Base-by-base conservation (phyloP, 2,329 filamentous ascomycete species). In the Mycosphaerella sp. region DNA sequence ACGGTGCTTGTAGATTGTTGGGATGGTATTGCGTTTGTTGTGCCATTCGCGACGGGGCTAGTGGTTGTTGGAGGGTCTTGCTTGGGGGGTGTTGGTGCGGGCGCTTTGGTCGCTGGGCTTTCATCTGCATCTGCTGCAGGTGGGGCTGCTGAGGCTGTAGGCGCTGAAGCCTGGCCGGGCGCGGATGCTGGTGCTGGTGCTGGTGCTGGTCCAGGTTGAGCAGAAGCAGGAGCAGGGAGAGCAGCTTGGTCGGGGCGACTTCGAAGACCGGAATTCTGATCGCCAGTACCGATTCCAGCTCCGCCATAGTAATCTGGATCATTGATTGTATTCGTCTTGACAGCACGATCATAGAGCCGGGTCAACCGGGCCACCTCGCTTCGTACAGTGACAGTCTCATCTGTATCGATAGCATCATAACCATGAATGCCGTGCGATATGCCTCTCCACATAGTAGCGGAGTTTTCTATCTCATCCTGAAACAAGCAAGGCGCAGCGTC, bases 401-500 rank as follows among this genome's bases (percentile, higher is more conserved):
- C 71, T 2, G 68, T 72, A 45, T 73, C 71, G 37, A 75, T 72
- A 35, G 72, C 72, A 50, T 72, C 69, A 56, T 74, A 75, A 9
- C 72, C 72, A 49, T 75, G 71, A 9, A 69, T 63, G 2, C 64
- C 64, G n/a, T 64, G 64, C 30, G 64, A 64, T 30, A 75, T 74
- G 13, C 72, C 72, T 27, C 70, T 58, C 72, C 72, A 71, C 69
- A 72, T 72, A 14, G 67, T 62, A 12, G 69, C 69, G 2, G 64
- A 68, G 40, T 70, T 70, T 54, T 72, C 68, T 49, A 71, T 71
- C 61, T 71, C 69, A 39, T 71, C 69, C 1, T 21, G 21, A 21
- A 21, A 21, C 21, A 21, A 21, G 21, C 21, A 21, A 21, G 21
- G 4, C 21, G 21, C 21, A 21, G 4, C 21, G 21, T 21, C 21